These are phyloP conservation scores for Eucalyptus erythrocorys DNA, from an alignment of 345 rosid genomes.

Conservation along the genomic window DNA sequence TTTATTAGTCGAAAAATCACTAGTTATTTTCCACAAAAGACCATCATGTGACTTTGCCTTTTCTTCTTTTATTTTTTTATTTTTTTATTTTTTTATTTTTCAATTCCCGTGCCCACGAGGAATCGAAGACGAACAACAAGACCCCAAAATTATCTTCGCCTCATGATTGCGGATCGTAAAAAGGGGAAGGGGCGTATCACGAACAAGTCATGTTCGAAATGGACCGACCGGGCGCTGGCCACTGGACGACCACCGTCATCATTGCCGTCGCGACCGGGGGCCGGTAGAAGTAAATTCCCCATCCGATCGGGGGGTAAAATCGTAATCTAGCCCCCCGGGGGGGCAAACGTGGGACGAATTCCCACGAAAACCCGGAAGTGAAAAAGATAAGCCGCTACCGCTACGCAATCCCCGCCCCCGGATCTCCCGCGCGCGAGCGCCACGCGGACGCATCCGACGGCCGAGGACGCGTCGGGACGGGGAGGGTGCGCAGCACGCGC, in stretches of 20 bases:
- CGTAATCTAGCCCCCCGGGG: neutral
- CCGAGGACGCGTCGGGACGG: neutral
- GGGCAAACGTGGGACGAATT: neutral
- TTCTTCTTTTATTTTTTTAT: no score
- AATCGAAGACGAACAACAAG: neutral
- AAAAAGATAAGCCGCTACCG: neutral
- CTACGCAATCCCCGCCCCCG: neutral
- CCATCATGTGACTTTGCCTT: fast-evolving
- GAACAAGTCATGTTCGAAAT: neutral
- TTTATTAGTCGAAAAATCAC: no score
- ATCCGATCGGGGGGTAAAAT: neutral
- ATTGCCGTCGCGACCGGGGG: neutral
- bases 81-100: no score
- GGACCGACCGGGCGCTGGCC: neutral
- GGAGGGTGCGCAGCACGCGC: neutral
- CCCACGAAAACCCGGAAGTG: neutral
- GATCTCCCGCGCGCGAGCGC: neutral
- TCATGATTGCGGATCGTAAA: neutral
- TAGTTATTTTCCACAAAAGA: neutral
- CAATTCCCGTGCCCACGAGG: neutral
- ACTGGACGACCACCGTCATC: neutral
- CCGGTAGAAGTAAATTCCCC: neutral
- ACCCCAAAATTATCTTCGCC: neutral
- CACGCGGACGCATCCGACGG: neutral
- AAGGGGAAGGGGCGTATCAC: neutral